These are phyloP conservation scores for Brassica nigra DNA, from an alignment of 345 rosid genomes.

Conservation along the genomic window DNA sequence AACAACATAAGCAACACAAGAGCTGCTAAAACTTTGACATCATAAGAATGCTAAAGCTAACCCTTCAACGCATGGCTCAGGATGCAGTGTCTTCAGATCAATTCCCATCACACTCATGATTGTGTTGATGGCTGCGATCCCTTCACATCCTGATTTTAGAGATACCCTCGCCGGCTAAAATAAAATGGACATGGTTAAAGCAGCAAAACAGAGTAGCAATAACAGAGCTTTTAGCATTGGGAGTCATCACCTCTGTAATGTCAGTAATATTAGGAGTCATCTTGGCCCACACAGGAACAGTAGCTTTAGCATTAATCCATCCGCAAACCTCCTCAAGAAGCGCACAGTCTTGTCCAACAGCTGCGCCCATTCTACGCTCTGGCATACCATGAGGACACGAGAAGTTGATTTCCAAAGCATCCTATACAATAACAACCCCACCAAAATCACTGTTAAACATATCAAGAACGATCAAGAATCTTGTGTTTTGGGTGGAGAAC, in stretches of 20 bases:
- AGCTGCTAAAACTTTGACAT: background rate
- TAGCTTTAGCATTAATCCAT: constrained; percentile 95
- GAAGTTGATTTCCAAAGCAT: constrained; percentile 93
- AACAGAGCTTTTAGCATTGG: background rate
- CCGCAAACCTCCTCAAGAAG: constrained; percentile 88
- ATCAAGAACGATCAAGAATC: background rate
- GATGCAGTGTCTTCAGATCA: constrained; percentile 74
- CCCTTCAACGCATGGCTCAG: constrained; percentile 99
- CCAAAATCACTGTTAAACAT: constrained; percentile 2
- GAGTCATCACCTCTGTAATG: constrained; percentile 65
- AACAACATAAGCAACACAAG: constrained; percentile 9
- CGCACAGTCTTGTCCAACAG: constrained; percentile 90
- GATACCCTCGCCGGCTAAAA: constrained; percentile 89
- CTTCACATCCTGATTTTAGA: constrained; percentile 78
- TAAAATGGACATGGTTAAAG: constrained; percentile 9
- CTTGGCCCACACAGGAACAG: constrained; percentile 99
- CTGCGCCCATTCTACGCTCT: constrained; percentile 98
- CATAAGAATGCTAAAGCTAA: constrained; percentile 45
- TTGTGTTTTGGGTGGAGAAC: constrained; percentile 24
- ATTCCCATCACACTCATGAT: constrained; percentile 99
- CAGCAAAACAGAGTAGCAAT: constrained; percentile 8
- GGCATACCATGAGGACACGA: constrained; percentile 99
- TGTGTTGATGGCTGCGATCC: constrained; percentile 87
- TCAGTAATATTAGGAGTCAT: constrained; percentile 99
- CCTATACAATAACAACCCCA: constrained; percentile 46